These are phyloP conservation scores for Hanseniaspora valbyensis DNA, from an alignment of 805 yeast genomes.

Conservation along the genomic window DNA sequence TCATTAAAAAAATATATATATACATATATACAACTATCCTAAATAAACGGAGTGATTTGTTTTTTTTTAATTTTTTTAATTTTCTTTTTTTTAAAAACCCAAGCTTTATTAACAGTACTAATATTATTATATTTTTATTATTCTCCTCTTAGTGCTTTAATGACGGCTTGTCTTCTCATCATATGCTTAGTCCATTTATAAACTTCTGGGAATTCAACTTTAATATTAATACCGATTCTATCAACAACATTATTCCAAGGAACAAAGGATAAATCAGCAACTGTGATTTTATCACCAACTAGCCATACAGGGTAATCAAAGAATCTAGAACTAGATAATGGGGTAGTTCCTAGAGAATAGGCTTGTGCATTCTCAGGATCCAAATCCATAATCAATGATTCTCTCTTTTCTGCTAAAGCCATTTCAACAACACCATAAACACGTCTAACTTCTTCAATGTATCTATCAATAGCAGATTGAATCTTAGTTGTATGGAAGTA, in stretches of 20 bases:
- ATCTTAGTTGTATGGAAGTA: constrained; percentile 80
- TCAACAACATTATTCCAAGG: constrained; percentile 97
- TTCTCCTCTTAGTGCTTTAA: constrained; percentile 73
- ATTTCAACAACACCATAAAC: constrained; percentile 90
- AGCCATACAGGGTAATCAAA: constrained; percentile 93
- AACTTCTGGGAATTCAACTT: constrained; percentile 85
- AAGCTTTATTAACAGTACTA: no score
- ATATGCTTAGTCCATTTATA: constrained; percentile 90
- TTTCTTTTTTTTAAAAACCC: no score
- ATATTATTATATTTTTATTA: constrained; percentile 21
- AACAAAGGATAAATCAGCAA: constrained; percentile 85
- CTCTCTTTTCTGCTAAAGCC: constrained; percentile 88
- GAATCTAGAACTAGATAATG: constrained; percentile 70
- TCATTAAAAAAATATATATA: no score
- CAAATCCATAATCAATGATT: constrained; percentile 76
- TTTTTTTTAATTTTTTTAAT: no score
- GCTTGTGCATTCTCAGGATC: constrained; percentile 81
- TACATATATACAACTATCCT: no score
- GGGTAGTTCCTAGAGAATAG: constrained; percentile 79
- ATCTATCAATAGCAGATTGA: constrained; percentile 81
- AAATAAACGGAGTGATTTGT: no score
- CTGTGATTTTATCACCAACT: constrained; percentile 71
- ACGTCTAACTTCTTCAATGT: constrained; percentile 82
- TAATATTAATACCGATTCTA: constrained; percentile 78
- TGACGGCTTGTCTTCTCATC: constrained; percentile 91